Base-by-base conservation (phyloP, 2,329 filamentous ascomycete genomes). In the Cladobotryum mycophilum region DNA sequence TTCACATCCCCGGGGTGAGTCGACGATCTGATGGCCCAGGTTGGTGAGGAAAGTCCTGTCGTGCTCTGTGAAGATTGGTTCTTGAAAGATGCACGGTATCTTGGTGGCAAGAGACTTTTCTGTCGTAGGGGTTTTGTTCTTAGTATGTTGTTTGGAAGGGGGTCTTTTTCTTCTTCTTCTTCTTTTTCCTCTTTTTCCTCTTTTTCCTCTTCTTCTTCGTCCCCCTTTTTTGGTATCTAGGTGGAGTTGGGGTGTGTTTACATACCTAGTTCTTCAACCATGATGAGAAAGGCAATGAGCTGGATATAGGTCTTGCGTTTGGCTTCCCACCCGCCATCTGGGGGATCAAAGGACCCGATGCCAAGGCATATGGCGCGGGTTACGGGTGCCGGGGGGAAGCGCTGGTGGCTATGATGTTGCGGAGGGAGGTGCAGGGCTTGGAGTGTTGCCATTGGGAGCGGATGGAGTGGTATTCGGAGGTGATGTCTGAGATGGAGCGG, bases 341-440 rank as follows among this genome's bases (percentile, higher is more conserved):
- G 63, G 2, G 76, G 76, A 46, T 81, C 76, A 53, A 81, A 81
- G 0, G 76, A 71, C 2, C 80, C 80, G 2, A 78, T 64, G 0
- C 80, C 80, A 5, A 83, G 68, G 53, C 79, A 81, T 5, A 82
- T 58, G 1, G 78, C 80, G 8, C 55, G 48, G 11, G 55, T 51
- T 1, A 66, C 46, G 0, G 33, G 15, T 7, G 25, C 45, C 17
- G 37, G 11, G 38, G 30, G 44, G 20, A 35, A 41, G 55, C 57
- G 6, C 65, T 61, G 0, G 54, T 51, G 0, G 56, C 48, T 4
- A 78, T 46, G 3, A 74, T 56, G 1, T 60, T 56, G 5, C 61
- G 57, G 3, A 81, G 62, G 6, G 55, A 54, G 1, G 50, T 45
- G 55, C 64, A 68, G 18, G 57, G 58, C 0, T 57, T 33, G 1